Evolutionary conservation across 2,329 filamentous ascomycete genomes (phyloP).

Genomic region (Cyphellophora europaea): DNA sequence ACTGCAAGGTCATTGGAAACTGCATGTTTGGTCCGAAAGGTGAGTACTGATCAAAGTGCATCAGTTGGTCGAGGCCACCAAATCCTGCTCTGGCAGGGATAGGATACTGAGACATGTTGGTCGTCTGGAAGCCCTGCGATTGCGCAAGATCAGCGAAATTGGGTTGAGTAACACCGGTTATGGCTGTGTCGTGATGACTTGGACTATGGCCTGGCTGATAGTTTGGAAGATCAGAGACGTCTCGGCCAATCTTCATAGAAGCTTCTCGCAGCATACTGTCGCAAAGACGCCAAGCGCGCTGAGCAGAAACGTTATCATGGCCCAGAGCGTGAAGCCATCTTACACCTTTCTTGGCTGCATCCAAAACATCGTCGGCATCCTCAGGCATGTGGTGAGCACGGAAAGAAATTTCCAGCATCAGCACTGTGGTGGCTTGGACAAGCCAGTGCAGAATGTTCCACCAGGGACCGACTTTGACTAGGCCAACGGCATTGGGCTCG

Average conservation of each 20-base stretch:
- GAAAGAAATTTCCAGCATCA: slow-evolving; percentile 37
- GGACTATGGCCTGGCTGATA: slow-evolving; percentile 10
- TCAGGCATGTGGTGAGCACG: slow-evolving; percentile 33
- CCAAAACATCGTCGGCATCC: slow-evolving; percentile 27
- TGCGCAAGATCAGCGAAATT: not conserved
- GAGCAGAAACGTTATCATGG: slow-evolving; percentile 26
- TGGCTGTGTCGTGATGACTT: not conserved
- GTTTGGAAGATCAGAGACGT: slow-evolving; percentile 22
- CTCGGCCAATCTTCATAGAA: slow-evolving; percentile 23
- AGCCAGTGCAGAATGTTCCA: slow-evolving; percentile 36
- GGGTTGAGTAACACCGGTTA: not conserved
- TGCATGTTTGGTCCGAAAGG: slow-evolving; percentile 9
- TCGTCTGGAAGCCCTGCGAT: not conserved
- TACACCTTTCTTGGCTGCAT: slow-evolving; percentile 30
- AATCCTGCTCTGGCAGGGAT: not conserved
- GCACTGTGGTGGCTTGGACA: slow-evolving; percentile 34
- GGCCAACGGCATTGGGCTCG: slow-evolving; percentile 28
- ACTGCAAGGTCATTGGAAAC: slow-evolving; percentile 2
- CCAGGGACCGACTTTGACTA: slow-evolving; percentile 33
- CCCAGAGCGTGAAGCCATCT: slow-evolving; percentile 34
- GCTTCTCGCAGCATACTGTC: slow-evolving; percentile 27
- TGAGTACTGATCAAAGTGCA: slow-evolving; percentile 18
- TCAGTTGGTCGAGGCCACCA: slow-evolving; percentile 11
- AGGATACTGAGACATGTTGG: not conserved
- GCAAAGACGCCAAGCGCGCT: slow-evolving; percentile 34